A percentile compares a stretch with the other conserved stretches of the same genome.
These are phyloP conservation scores for Maudiozyma turicensis DNA, from an alignment of 805 yeast genomes.

Conservation along the genomic window DNA sequence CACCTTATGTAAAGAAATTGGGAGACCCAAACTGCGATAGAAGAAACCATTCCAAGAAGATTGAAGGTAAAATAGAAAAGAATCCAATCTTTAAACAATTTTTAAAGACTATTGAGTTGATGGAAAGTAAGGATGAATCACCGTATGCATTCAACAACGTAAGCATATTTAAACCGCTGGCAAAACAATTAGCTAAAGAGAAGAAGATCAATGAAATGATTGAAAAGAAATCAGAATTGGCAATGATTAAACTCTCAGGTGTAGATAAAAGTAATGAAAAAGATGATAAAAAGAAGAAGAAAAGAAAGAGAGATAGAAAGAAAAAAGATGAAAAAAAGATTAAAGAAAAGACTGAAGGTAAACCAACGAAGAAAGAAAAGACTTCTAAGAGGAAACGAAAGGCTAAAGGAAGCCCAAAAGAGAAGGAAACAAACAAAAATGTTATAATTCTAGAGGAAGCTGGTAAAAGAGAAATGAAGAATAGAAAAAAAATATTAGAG, in stretches of 20 bases:
- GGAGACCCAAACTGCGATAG: constrained; percentile 3
- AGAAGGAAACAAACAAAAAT: constrained; percentile 12
- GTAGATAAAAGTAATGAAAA: constrained; percentile 15
- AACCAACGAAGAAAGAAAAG: constrained; percentile 3
- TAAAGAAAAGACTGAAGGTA: neutral
- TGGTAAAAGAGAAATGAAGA: constrained; percentile 23
- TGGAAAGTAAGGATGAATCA: constrained; percentile 13
- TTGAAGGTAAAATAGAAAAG: constrained; percentile 26
- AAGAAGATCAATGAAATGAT: constrained; percentile 11
- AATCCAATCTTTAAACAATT: constrained; percentile 27
- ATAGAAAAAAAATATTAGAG: constrained; percentile 16
- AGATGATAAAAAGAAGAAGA: constrained; percentile 8
- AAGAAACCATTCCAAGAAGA: constrained; percentile 5
- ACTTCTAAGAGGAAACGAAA: constrained; percentile 1
- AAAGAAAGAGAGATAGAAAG: constrained; percentile 4
- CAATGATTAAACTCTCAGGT: constrained; percentile 23
- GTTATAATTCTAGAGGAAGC: constrained; percentile 27
- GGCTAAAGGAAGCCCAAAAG: neutral
- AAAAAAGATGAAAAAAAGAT: constrained; percentile 7
- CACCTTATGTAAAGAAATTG: constrained; percentile 19
- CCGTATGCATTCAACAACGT: constrained; percentile 19
- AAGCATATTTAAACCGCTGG: constrained; percentile 21
- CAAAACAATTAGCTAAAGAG: constrained; percentile 20
- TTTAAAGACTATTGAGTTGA: constrained; percentile 19
- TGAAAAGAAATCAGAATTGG: constrained; percentile 16